Evolutionary conservation across 352 stramenopile species (phyloP).

Genomic region (Pythium rhizo-oryzae): DNA sequence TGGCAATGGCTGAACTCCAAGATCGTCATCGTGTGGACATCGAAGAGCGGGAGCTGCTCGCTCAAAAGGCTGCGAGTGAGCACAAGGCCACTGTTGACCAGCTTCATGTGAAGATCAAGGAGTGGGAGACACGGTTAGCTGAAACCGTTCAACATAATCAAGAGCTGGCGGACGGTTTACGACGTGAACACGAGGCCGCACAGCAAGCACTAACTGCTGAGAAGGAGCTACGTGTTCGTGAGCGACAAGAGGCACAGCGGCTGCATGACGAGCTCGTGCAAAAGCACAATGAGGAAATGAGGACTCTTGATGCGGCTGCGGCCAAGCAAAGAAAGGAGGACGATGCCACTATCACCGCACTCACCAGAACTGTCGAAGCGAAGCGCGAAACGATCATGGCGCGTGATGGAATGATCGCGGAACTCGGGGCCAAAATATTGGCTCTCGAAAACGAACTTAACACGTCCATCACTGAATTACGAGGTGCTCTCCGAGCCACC

Average conservation of each 20-base stretch:
- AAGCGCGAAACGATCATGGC: neutral
- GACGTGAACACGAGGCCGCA: neutral
- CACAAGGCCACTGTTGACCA: neutral
- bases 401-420: slow-evolving; percentile 12
- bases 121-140: neutral
- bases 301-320: neutral
- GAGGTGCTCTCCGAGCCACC: neutral
- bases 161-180: neutral
- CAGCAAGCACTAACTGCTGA: neutral
- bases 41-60: neutral
- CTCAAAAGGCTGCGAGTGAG: neutral
- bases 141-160: neutral
- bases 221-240: neutral
- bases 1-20: neutral
- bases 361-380: neutral
- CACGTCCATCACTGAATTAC: neutral
- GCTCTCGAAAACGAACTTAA: slow-evolving; percentile 3
- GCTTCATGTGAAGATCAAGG: slow-evolving; percentile 1
- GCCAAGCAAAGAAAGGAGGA: neutral
- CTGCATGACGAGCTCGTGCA: neutral
- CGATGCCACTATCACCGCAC: neutral
- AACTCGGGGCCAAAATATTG: slow-evolving; percentile 7
- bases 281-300: neutral
- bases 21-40: neutral
- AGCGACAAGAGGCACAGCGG: neutral